Conservation (phyloP, 345 rosid genomes). For the Barbarea vulgaris region DNA sequence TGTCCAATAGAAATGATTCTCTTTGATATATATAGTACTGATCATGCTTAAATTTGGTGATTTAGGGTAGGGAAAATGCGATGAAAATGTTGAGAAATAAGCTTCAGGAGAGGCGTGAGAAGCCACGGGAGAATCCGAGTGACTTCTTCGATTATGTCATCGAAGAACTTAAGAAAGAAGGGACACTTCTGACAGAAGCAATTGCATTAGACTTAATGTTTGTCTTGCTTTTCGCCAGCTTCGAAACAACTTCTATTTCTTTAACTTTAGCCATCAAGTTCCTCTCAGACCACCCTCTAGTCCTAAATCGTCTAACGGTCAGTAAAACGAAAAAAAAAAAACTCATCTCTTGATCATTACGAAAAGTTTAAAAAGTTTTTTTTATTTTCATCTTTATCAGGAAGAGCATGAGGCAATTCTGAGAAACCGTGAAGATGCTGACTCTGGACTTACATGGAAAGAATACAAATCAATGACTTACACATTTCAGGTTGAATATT, state of each 20-base stretch:
- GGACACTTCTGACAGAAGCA: conserved; percentile 79
- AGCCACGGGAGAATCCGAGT: conserved; percentile 49
- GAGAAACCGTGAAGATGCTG: conserved; percentile 8
- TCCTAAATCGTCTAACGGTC: conserved; percentile 68
- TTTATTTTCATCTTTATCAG: conserved; percentile 14
- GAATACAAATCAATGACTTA: conserved; percentile 69
- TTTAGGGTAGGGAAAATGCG: conserved; percentile 84
- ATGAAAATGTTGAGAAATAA: conserved; percentile 73
- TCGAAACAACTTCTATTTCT: conserved; percentile 87
- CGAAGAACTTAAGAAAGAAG: conserved; percentile 74
- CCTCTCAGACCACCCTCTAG: conserved; percentile 66
- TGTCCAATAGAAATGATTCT: too few relatives aligned
- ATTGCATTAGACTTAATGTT: conserved; percentile 92
- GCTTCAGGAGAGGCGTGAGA: conserved; percentile 67
- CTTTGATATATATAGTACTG: background rate
- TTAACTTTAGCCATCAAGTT: conserved; percentile 75
- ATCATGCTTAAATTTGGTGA: background rate
- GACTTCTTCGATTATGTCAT: conserved; percentile 87
- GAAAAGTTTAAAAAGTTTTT: background rate
- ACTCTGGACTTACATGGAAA: conserved; percentile 55
- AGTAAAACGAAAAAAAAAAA: conserved; percentile 21
- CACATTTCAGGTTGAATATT: conserved; percentile 53
- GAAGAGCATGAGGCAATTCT: conserved; percentile 45
- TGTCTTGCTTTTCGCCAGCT: conserved; percentile 84
- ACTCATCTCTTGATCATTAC: background rate